Percentiles rank a stretch among this genome's conserved stretches.
Conservation (phyloP, 2,329 filamentous ascomycete genomes). For the Cordyceps javanica region DNA sequence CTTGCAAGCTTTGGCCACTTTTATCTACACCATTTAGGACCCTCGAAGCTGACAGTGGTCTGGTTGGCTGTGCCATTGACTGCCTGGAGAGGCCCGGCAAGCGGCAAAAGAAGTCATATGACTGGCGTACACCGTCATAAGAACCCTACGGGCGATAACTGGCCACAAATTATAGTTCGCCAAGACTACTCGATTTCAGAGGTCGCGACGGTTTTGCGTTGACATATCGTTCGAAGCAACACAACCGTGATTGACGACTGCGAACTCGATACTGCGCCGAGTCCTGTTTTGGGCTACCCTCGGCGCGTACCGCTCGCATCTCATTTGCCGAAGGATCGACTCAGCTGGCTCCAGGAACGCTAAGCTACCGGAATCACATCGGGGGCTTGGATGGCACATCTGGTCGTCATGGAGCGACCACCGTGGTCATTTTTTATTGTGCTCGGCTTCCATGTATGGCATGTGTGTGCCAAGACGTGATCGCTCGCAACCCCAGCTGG, state of each 20-base stretch:
- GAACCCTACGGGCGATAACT: neutral
- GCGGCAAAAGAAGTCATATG: neutral
- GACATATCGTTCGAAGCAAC: neutral
- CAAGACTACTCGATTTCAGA: neutral
- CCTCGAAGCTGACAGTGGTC: neutral
- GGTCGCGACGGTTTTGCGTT: neutral
- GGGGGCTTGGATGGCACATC: neutral
- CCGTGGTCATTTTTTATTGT: neutral
- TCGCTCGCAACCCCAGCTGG: neutral
- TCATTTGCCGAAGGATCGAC: neutral
- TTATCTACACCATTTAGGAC: neutral
- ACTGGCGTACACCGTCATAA: neutral
- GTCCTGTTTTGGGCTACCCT: neutral
- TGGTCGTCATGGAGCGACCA: too few relatives aligned
- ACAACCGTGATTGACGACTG: neutral
- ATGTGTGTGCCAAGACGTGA: too few relatives aligned
- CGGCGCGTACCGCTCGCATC: constrained; percentile 4
- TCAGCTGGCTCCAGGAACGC: neutral
- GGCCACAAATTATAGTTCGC: neutral
- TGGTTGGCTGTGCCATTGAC: too few relatives aligned
- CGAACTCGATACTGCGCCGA: neutral
- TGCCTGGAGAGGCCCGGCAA: neutral
- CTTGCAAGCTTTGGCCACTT: neutral
- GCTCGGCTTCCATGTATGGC: too few relatives aligned
- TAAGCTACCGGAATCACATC: constrained; percentile 8